Conservation (phyloP, 2,329 filamentous ascomycete genomes). For the Tolypocladium tundrense region DNA sequence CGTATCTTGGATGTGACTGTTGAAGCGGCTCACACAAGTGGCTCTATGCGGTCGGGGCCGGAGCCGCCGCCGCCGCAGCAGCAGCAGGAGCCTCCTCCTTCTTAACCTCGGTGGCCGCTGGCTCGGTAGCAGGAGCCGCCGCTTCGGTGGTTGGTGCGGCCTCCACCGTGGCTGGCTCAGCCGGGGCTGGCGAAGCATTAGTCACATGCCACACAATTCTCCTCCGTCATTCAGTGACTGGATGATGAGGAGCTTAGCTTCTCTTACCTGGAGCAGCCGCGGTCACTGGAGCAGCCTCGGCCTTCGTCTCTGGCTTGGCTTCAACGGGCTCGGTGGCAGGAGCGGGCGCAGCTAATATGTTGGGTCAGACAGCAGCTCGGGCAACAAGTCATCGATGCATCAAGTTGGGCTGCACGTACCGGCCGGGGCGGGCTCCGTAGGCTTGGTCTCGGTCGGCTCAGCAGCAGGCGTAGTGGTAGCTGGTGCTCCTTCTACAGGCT, state of each 20-base stretch:
- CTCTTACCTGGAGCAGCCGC: conserved; percentile 11
- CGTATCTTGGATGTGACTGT: neutral
- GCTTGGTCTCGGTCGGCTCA: conserved; percentile 26
- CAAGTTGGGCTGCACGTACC: conserved; percentile 13
- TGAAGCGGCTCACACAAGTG: neutral
- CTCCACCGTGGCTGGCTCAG: conserved; percentile 16
- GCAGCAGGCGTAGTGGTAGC: conserved; percentile 16
- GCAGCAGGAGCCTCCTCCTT: conserved; percentile 14
- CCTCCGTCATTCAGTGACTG: neutral
- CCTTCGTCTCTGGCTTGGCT: conserved; percentile 14
- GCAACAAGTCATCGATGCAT: neutral
- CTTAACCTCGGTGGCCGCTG: conserved; percentile 16
- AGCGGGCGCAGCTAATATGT: conserved; percentile 11
- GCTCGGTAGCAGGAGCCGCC: conserved; percentile 12
- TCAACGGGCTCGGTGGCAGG: conserved; percentile 16
- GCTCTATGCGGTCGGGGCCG: conserved; percentile 12
- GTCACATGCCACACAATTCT: neutral
- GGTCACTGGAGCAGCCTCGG: conserved; percentile 15
- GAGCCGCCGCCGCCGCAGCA: conserved; percentile 11
- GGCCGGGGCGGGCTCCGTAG: conserved; percentile 18
- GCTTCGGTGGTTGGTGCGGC: conserved; percentile 13
- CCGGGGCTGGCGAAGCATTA: conserved; percentile 10
- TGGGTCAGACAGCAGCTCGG: neutral
- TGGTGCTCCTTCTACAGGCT: conserved; percentile 12
- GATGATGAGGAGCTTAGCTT: conserved; percentile 1